Percentiles rank a stretch among this genome's conserved stretches.
These are phyloP conservation scores for Aspergillus awamori DNA, from an alignment of 2,329 filamentous ascomycete species.

Conservation along the genomic window DNA sequence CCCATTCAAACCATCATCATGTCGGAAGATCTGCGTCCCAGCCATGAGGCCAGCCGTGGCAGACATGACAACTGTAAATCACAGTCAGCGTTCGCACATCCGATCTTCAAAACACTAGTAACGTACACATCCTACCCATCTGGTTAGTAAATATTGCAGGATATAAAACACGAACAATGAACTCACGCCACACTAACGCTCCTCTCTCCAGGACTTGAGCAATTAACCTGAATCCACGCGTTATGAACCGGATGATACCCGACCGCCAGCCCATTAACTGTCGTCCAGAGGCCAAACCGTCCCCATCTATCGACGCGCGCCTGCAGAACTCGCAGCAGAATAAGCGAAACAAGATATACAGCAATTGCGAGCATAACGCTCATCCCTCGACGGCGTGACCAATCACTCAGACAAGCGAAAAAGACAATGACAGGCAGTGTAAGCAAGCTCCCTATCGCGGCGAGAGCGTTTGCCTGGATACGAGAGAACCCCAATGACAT, in stretches of 20 bases:
- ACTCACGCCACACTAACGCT: conserved; percentile 55
- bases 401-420: conserved; percentile 55
- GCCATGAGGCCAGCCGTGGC: conserved; percentile 56
- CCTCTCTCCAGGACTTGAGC: conserved; percentile 49
- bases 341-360: conserved; percentile 51
- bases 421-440: conserved; percentile 53
- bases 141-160: conserved; percentile 11
- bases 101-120: not conserved
- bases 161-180: not conserved
- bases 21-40: conserved; percentile 54
- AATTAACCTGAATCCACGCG: conserved; percentile 58
- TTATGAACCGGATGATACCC: conserved; percentile 59
- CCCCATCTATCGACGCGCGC: conserved; percentile 53
- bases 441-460: conserved; percentile 45
- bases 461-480: conserved; percentile 52
- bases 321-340: conserved; percentile 47
- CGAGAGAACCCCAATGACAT: conserved; percentile 51
- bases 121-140: conserved; percentile 37
- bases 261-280: conserved; percentile 55
- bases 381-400: conserved; percentile 48
- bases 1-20: conserved; percentile 47
- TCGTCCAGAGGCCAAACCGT: conserved; percentile 56
- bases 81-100: not conserved
- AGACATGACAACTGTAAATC: conserved; percentile 48
- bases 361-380: conserved; percentile 50